Evolutionary conservation across 106 monocot species (phyloP).

Genomic region (Apostasia ramifera): DNA sequence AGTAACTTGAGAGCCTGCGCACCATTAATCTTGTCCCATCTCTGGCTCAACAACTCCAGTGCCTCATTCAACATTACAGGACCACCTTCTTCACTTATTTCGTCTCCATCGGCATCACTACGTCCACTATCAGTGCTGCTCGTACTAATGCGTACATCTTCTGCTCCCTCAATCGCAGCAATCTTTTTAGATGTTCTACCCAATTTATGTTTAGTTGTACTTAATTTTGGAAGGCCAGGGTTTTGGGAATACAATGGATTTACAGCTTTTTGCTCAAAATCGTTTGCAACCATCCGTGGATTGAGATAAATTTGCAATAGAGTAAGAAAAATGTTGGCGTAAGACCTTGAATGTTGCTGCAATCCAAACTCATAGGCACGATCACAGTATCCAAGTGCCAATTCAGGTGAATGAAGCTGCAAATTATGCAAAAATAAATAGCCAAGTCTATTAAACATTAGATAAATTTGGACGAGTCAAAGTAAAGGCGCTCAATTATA

Average conservation of each 20-base stretch:
- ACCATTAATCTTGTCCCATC: conserved; percentile 99
- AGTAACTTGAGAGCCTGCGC: conserved; percentile 83
- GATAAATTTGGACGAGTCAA: background rate
- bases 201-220: conserved; percentile 33
- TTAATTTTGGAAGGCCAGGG: conserved; percentile 28
- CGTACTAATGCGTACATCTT: conserved; percentile 49
- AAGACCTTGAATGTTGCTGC: conserved; percentile 51
- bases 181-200: conserved; percentile 59
- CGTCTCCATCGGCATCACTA: conserved; percentile 85
- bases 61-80: conserved; percentile 87
- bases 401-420: conserved; percentile 76
- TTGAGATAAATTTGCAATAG: conserved; percentile 96
- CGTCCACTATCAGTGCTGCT: conserved; percentile 91
- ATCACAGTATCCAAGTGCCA: conserved; percentile 89
- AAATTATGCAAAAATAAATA: background rate
- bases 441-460: background rate
- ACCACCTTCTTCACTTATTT: conserved; percentile 44
- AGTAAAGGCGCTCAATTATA: background rate
- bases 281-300: conserved; percentile 45
- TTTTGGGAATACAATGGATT: conserved; percentile 32
- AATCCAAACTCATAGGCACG: conserved; percentile 60
- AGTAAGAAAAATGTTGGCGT: conserved; percentile 72
- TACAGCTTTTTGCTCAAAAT: conserved; percentile 44
- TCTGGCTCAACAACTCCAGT: conserved; percentile 78
- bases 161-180: conserved; percentile 77